Percentiles rank a stretch among this genome's conserved stretches.
Conservation (phyloP, 129 eudicot genomes). For the Saussurea involucrata region DNA sequence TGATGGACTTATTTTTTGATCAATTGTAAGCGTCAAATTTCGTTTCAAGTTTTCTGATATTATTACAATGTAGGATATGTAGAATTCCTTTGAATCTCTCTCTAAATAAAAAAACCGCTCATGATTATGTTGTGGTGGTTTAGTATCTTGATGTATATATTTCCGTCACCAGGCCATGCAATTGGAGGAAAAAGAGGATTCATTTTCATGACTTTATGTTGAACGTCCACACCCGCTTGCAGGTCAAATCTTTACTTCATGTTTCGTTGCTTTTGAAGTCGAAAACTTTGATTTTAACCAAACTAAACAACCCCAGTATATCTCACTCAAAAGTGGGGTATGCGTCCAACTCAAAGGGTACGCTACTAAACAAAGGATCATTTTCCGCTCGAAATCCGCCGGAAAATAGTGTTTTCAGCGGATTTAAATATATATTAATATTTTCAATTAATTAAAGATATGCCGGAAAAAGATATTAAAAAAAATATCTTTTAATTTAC, state of each 20-base stretch:
- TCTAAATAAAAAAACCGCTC: background rate
- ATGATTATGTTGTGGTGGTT: background rate
- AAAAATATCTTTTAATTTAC: too few relatives aligned
- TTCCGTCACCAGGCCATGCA: conserved; percentile 52
- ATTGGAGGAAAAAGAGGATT: conserved; percentile 89
- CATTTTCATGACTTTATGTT: conserved; percentile 99
- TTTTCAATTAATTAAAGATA: too few relatives aligned
- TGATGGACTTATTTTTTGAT: conserved; percentile 88
- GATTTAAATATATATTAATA: too few relatives aligned
- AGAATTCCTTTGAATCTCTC: too few relatives aligned
- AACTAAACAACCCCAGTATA: too few relatives aligned
- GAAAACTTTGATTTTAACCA: background rate
- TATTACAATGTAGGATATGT: too few relatives aligned
- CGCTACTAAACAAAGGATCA: too few relatives aligned
- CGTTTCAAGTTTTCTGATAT: background rate
- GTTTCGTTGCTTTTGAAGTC: background rate
- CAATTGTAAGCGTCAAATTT: conserved; percentile 56
- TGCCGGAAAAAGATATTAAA: too few relatives aligned
- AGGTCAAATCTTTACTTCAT: conserved; percentile 37
- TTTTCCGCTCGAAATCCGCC: too few relatives aligned
- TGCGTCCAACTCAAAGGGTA: too few relatives aligned
- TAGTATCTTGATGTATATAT: conserved; percentile 1
- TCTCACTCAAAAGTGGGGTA: too few relatives aligned
- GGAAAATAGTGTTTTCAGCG: too few relatives aligned
- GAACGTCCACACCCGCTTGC: conserved; percentile 86